Conservation (phyloP, 2,329 filamentous ascomycete genomes). For the Parascedosporium putredinis region DNA sequence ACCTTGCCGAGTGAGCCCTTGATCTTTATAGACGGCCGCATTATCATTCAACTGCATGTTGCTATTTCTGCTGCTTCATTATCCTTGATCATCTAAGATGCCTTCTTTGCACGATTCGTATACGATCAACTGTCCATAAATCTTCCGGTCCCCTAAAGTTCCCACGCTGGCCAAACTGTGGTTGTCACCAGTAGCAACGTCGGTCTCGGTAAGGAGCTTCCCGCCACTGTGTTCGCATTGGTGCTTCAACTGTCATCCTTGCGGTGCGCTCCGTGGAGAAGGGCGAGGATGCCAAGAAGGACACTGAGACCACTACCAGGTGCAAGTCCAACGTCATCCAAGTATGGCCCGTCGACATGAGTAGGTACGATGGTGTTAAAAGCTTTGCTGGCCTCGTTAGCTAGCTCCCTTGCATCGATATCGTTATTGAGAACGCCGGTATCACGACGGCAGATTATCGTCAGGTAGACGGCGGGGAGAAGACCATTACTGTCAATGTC, state of each 20-base stretch:
- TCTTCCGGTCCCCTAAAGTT: constrained; percentile 8
- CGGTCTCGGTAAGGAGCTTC: constrained; percentile 30
- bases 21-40: too few species aligned
- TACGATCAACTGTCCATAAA: neutral
- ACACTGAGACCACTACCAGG: constrained; percentile 1
- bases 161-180: constrained; percentile 24
- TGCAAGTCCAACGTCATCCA: constrained; percentile 19
- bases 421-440: constrained; percentile 31
- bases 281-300: constrained; percentile 23
- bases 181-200: constrained; percentile 33
- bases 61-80: too few species aligned
- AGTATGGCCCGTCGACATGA: constrained; percentile 35
- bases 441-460: constrained; percentile 12
- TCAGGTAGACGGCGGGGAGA: constrained; percentile 29
- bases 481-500: constrained; percentile 34
- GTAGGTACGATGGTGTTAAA: constrained; percentile 23
- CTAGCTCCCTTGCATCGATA: constrained; percentile 28
- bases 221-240: constrained; percentile 27
- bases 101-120: neutral
- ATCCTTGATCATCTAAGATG: too few species aligned
- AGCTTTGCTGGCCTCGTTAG: constrained; percentile 24
- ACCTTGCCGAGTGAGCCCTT: too few species aligned
- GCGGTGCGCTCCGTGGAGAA: constrained; percentile 28
- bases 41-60: too few species aligned
- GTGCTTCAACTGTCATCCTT: constrained; percentile 30